Evolutionary conservation across 805 yeast genomes (phyloP), one percentile per base, ranked within the genome.

Genomic region (Saccharomycopsis sp.): DNA sequence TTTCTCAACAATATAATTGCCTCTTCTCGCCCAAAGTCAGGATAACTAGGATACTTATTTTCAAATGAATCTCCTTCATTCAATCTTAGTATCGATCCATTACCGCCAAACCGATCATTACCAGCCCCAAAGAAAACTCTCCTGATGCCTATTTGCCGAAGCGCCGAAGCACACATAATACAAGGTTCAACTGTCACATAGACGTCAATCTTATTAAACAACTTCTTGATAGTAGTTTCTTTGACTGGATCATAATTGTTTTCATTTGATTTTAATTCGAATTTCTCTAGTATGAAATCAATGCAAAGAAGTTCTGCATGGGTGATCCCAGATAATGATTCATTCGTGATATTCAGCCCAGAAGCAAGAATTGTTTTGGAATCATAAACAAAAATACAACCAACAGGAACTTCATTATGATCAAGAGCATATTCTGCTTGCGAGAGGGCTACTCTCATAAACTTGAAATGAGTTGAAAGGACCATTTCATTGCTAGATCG

Each of bases 101-200:
- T 89, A 0, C 98, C 97, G 0, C 98, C 98, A 64, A 93, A 93
- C 38, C 97, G 64, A 51, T 90, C 97, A 59, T 93, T 93, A 0
- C 87, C 93, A 57, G 96, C 89, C 0, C 98, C 97, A 56, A 86
- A 93, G 38, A 79, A 79, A 1, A 90, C 96, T 33, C 68, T 67
- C 24, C 75, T 63, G 8, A 93, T 77, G 1, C 83, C 81, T 38
- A 89, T 60, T 54, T 93, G 98, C 47, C 89, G 72, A 33, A 93
- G 63, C 2, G 95, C 88, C 33, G 93, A 79, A 0, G 96, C 97
- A 66, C 98, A 93, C 98, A 93, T 93, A 5, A 93, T 83, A 59
- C 98, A 93, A 0, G 98, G 98, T 62, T 93, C 98, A 0, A 93
- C 97, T 0, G 97, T 88, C 21, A 93, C 98, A 60, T 88, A 90